Percentiles rank a stretch among this genome's conserved stretches.
Evolutionary conservation across 495 filamentous ascomycete species (phyloP).

Genomic region (Daldinia decipiens): DNA sequence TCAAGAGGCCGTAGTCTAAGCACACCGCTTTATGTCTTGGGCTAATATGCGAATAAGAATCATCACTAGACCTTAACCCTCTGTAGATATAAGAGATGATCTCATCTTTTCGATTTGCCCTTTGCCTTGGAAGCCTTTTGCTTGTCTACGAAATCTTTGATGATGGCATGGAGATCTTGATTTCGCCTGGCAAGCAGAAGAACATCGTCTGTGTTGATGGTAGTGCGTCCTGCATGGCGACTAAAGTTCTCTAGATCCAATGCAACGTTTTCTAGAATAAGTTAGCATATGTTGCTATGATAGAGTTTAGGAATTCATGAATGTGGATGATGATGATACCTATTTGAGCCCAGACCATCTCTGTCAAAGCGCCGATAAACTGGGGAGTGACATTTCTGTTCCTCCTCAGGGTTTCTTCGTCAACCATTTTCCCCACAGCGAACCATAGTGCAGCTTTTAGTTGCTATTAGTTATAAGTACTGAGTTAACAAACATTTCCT

Average conservation of each 20-base stretch:
- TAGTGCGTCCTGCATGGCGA: slow-evolving; percentile 85
- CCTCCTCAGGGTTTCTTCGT: slow-evolving; percentile 79
- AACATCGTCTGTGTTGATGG: slow-evolving; percentile 85
- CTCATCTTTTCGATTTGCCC: slow-evolving; percentile 49
- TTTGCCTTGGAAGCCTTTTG: slow-evolving; percentile 58
- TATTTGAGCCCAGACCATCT: slow-evolving; percentile 91
- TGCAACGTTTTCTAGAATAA: slow-evolving; percentile 71
- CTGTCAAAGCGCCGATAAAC: slow-evolving; percentile 91
- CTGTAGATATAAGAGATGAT: neutral
- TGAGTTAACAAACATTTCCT: slow-evolving; percentile 13
- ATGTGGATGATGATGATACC: slow-evolving; percentile 57
- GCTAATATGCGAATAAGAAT: neutral
- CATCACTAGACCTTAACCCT: neutral
- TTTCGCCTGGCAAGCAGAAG: slow-evolving; percentile 87
- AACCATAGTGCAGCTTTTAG: slow-evolving; percentile 96
- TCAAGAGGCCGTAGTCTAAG: neutral
- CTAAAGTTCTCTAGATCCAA: slow-evolving; percentile 85
- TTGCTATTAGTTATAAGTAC: slow-evolving; percentile 60
- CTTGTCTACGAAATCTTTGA: slow-evolving; percentile 73
- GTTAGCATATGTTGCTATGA: slow-evolving; percentile 9
- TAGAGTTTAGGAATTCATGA: slow-evolving; percentile 11
- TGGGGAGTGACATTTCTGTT: slow-evolving; percentile 91
- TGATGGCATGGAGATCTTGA: slow-evolving; percentile 78
- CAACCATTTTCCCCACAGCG: slow-evolving; percentile 86
- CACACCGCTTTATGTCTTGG: neutral